Percentiles rank a stretch among this genome's conserved stretches.
Conservation (phyloP, 2,329 filamentous ascomycete genomes). For the Incumbomyces delicatus region DNA sequence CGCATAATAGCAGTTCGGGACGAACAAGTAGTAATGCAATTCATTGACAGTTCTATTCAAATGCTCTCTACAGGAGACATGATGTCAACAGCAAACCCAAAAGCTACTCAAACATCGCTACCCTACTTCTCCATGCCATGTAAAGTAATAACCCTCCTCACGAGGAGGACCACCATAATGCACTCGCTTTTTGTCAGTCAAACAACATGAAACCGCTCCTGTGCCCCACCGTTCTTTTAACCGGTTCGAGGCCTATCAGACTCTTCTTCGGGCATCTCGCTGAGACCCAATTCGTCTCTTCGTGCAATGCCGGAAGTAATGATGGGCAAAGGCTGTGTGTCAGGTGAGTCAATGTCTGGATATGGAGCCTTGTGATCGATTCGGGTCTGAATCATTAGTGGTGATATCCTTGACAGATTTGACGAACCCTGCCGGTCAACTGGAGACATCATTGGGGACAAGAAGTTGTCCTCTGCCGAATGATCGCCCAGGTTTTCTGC, state of each 20-base stretch:
- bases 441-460: constrained; percentile 5
- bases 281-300: not conserved
- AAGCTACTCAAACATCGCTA: too few relatives aligned
- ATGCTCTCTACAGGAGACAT: too few relatives aligned
- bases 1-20: too few relatives aligned
- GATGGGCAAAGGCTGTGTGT: constrained; percentile 4
- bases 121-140: too few relatives aligned
- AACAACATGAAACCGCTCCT: not conserved
- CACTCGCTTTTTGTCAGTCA: not conserved
- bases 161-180: too few relatives aligned
- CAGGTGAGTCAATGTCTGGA: not conserved
- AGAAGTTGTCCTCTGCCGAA: not conserved
- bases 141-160: too few relatives aligned
- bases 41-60: too few relatives aligned
- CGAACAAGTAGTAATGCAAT: too few relatives aligned
- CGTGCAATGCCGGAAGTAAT: not conserved
- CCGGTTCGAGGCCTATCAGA: not conserved
- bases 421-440: not conserved
- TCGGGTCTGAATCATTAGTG: not conserved
- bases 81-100: too few relatives aligned
- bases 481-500: not conserved
- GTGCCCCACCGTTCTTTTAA: not conserved
- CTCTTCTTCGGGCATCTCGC: not conserved
- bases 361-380: not conserved
- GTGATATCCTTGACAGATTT: not conserved